phyloP scores from a whole-genome alignment of 495 filamentous ascomycete genomes.

The Lasiosphaeriaceae sp. region DNA sequence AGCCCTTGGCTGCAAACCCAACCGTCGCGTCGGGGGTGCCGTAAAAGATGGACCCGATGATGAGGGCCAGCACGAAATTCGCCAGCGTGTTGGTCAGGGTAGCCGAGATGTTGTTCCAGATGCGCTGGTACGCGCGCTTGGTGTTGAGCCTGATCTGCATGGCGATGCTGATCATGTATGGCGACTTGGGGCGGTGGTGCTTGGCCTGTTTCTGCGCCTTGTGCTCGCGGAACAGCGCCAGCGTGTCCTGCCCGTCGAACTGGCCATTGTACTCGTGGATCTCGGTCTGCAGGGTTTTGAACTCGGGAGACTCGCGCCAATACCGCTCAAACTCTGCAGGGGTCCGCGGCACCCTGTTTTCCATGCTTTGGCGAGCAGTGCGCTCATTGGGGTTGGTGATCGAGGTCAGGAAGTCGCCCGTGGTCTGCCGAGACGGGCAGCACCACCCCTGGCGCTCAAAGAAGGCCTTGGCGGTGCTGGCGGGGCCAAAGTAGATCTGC shows the following conservation, averaged over 20 bases:
- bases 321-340: conserved; percentile 58
- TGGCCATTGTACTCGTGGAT: conserved; percentile 57
- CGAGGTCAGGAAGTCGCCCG: conserved; percentile 73
- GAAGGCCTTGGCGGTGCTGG: conserved; percentile 49
- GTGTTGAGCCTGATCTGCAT: conserved; percentile 55
- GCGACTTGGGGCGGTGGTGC: conserved; percentile 44
- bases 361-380: conserved; percentile 58
- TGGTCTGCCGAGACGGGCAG: conserved; percentile 64
- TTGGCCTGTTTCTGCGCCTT: conserved; percentile 32
- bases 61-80: conserved; percentile 42
- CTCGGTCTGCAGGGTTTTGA: conserved; percentile 53
- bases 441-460: conserved; percentile 60
- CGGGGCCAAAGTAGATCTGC: conserved; percentile 63
- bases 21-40: conserved; percentile 41
- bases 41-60: conserved; percentile 45
- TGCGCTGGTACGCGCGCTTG: conserved; percentile 47
- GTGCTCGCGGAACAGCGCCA: conserved; percentile 19
- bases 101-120: conserved; percentile 30
- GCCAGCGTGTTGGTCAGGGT: conserved; percentile 23
- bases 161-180: conserved; percentile 53
- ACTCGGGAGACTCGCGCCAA: conserved; percentile 41
- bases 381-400: conserved; percentile 71
- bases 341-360: conserved; percentile 58
- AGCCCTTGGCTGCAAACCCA: conserved; percentile 52
- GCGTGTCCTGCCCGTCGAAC: conserved; percentile 40